phyloP scores from a whole-genome alignment of 768 basidiomycete species.

The Boletus edulis region DNA sequence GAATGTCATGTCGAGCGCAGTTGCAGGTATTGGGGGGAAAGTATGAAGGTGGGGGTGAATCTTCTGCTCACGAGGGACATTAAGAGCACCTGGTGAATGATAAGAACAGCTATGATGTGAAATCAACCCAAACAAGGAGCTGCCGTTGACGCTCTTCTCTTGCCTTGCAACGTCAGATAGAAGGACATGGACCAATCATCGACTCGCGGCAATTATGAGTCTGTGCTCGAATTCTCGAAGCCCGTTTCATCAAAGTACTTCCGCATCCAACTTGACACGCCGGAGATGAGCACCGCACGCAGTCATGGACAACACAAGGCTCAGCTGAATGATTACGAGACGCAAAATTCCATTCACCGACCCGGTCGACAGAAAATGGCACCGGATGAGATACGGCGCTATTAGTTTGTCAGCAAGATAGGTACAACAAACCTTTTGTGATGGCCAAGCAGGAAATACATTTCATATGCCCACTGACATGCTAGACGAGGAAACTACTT shows the following conservation, averaged over 20 bases:
- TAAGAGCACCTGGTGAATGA: conserved; percentile 29
- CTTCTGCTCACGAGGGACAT: conserved; percentile 20
- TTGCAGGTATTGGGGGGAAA: conserved; percentile 7
- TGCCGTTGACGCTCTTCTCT: conserved; percentile 27
- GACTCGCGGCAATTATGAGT: conserved; percentile 24
- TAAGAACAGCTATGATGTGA: conserved; percentile 28
- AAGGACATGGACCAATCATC: conserved; percentile 26
- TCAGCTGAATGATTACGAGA: conserved; percentile 10
- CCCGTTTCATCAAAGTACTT: conserved; percentile 26
- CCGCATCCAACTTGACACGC: conserved; percentile 16
- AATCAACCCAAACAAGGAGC: conserved; percentile 22
- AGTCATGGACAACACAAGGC: conserved; percentile 19
- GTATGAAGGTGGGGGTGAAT: conserved; percentile 6
- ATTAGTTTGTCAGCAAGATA: conserved; percentile 24
- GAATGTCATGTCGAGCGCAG: conserved; percentile 21
- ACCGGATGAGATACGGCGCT: conserved; percentile 19
- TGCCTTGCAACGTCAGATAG: conserved; percentile 27
- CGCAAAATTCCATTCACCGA: conserved; percentile 21
- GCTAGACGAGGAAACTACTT: conserved; percentile 23
- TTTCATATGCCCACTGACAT: conserved; percentile 20
- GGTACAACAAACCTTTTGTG: conserved; percentile 30
- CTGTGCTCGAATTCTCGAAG: conserved; percentile 28
- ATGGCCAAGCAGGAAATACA: conserved; percentile 25
- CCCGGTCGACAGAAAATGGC: conserved; percentile 19
- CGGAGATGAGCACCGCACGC: conserved; percentile 26